phyloP scores from a whole-genome alignment of 495 filamentous ascomycete genomes.

The Achaetomiella virescens region DNA sequence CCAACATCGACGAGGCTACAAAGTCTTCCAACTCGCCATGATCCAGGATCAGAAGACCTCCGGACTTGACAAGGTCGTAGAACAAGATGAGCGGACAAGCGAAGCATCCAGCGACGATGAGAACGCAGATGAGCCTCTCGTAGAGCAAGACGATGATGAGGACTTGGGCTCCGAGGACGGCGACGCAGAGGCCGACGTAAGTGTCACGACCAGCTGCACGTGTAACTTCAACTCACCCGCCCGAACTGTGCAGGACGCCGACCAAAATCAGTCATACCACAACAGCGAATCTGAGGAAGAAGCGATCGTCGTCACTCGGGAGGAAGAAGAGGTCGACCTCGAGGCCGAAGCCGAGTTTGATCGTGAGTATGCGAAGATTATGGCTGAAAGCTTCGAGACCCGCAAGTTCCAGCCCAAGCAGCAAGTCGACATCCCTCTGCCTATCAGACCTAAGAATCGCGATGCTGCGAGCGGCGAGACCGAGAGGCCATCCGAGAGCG shows the following conservation, averaged over 20 bases:
- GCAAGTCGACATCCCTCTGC: slow-evolving; percentile 89
- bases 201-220: background rate
- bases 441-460: slow-evolving; percentile 70
- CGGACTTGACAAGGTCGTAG: slow-evolving; percentile 62
- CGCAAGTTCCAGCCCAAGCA: slow-evolving; percentile 92
- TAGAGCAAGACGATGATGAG: slow-evolving; percentile 34
- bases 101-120: slow-evolving; percentile 60
- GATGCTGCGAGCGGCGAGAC: slow-evolving; percentile 41
- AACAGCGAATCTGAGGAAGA: slow-evolving; percentile 68
- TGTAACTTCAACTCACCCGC: slow-evolving; percentile 8
- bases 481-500: slow-evolving; percentile 28
- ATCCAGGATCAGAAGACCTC: slow-evolving; percentile 79
- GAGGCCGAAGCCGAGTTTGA: slow-evolving; percentile 96
- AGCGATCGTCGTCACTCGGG: slow-evolving; percentile 80
- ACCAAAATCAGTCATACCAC: slow-evolving; percentile 40
- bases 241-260: slow-evolving; percentile 35
- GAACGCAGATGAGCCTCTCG: slow-evolving; percentile 43
- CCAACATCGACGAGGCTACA: slow-evolving; percentile 77
- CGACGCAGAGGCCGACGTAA: slow-evolving; percentile 48
- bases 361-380: slow-evolving; percentile 96
- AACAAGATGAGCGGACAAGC: slow-evolving; percentile 61
- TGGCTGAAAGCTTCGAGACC: slow-evolving; percentile 92
- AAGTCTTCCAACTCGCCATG: slow-evolving; percentile 79
- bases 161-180: slow-evolving; percentile 39
- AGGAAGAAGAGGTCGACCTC: slow-evolving; percentile 86